Conservation (phyloP, 768 basidiomycete species). For the Pleurotus citrinopileatus region DNA sequence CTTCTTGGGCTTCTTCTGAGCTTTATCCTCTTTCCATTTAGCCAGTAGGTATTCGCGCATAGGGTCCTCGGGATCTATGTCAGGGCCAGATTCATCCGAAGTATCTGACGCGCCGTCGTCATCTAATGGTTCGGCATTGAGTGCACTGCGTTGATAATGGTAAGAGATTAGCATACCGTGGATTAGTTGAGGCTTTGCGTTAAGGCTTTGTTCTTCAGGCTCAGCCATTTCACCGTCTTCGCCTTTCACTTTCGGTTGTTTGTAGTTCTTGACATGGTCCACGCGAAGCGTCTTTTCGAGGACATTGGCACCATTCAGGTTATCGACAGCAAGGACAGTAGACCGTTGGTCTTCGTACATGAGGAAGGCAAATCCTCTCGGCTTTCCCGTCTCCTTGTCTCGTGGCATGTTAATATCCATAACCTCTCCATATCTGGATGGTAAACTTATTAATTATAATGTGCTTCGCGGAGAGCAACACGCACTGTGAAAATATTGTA, state of each 20-base stretch:
- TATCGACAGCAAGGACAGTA: conserved; percentile 95
- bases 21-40: conserved; percentile 70
- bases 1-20: conserved; percentile 56
- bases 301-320: conserved; percentile 93
- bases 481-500: conserved; percentile 96
- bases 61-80: conserved; percentile 94
- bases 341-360: conserved; percentile 99
- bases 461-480: conserved; percentile 13
- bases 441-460: conserved; percentile 8
- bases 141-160: conserved; percentile 1
- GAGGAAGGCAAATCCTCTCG: conserved; percentile 90
- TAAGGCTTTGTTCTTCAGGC: conserved; percentile 80
- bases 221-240: conserved; percentile 87
- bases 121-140: conserved; percentile 27
- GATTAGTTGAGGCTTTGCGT: conserved; percentile 77
- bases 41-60: conserved; percentile 92
- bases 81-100: conserved; percentile 57
- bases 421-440: conserved; percentile 89
- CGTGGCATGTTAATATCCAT: conserved; percentile 94
- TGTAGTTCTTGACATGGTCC: conserved; percentile 91
- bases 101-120: conserved; percentile 59
- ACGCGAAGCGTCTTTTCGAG: conserved; percentile 86
- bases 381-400: conserved; percentile 90
- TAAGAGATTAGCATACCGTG: no score
- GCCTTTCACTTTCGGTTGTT: conserved; percentile 74